A percentile compares a stretch with the other conserved stretches of the same genome.
Evolutionary conservation across 306 rosid genomes (phyloP).

Genomic region (Trifolium pratense): DNA sequence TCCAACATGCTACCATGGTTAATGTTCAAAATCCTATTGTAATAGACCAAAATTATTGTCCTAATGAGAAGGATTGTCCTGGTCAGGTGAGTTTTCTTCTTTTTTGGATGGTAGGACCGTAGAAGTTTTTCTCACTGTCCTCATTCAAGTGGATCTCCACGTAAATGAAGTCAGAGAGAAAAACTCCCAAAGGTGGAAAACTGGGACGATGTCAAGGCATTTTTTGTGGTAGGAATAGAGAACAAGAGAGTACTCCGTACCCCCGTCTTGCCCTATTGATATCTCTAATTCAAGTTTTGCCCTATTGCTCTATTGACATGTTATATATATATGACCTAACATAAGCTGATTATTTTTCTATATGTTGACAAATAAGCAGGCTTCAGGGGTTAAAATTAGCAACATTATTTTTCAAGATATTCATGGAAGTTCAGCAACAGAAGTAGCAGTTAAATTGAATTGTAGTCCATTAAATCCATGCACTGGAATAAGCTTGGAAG

Average conservation of each 20-base stretch:
- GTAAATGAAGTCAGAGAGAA: too few relatives aligned
- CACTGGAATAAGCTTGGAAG: slow-evolving; percentile 48
- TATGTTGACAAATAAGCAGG: slow-evolving; percentile 16
- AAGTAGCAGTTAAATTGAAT: slow-evolving; percentile 50
- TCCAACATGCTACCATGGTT: slow-evolving; percentile 46
- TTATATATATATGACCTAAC: neutral
- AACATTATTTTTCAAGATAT: slow-evolving; percentile 47
- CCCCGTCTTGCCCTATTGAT: too few relatives aligned
- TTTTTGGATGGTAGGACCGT: too few relatives aligned
- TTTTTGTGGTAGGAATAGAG: too few relatives aligned
- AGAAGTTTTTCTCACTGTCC: too few relatives aligned
- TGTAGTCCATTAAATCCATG: slow-evolving; percentile 58
- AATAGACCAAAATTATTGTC: slow-evolving; percentile 67
- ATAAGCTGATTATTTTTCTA: too few relatives aligned
- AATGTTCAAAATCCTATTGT: slow-evolving; percentile 57
- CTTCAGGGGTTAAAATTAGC: slow-evolving; percentile 53
- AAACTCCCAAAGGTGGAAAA: too few relatives aligned
- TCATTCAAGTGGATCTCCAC: too few relatives aligned
- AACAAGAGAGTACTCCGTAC: too few relatives aligned
- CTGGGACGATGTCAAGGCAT: too few relatives aligned
- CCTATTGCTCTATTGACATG: too few relatives aligned
- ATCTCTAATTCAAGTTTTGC: too few relatives aligned
- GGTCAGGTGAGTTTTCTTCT: slow-evolving; percentile 39
- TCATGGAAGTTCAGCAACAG: slow-evolving; percentile 51
- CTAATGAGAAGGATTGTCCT: slow-evolving; percentile 48